Percentiles rank a stretch among this genome's conserved stretches.
Conservation (phyloP, 2,329 filamentous ascomycete species). For the Microascus cirrosus region DNA sequence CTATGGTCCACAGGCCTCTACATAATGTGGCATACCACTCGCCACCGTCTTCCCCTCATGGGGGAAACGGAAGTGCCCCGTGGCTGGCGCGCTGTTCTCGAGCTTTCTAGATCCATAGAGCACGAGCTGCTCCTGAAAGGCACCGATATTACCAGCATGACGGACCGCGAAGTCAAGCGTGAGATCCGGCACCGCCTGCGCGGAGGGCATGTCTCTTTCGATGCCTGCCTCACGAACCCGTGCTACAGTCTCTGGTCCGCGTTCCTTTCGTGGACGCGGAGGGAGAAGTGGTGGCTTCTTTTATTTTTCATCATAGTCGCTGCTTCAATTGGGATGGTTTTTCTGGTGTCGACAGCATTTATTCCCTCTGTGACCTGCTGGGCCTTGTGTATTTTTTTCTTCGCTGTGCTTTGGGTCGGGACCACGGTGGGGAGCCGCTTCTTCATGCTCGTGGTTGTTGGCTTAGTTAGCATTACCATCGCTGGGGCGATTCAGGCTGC, state of each 20-base stretch:
- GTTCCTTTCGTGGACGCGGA: constrained; percentile 1
- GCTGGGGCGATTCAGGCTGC: too few species aligned
- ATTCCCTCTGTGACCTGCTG: not conserved
- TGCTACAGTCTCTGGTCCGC: not conserved
- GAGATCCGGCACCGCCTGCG: constrained; percentile 10
- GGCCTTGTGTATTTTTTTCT: too few species aligned
- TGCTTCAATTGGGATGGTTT: not conserved
- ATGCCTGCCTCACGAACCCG: not conserved
- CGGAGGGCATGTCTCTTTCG: constrained; percentile 11
- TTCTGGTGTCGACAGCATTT: not conserved
- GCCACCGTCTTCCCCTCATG: not conserved
- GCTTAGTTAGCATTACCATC: not conserved
- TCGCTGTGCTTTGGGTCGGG: not conserved
- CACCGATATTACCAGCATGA: constrained; percentile 8
- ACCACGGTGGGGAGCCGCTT: not conserved
- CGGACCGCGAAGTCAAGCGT: constrained; percentile 8
- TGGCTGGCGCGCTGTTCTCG: constrained; percentile 4
- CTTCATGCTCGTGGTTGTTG: not conserved
- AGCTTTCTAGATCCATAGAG: constrained; percentile 4
- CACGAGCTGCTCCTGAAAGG: constrained; percentile 7
- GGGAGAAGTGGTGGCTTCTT: constrained; percentile 5
- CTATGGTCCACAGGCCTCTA: constrained; percentile 12
- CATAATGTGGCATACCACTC: constrained; percentile 11
- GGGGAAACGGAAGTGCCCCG: not conserved
- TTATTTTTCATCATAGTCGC: too few species aligned